Base-by-base conservation (phyloP, 345 rosid species). In the Stellera chamaejasme region DNA sequence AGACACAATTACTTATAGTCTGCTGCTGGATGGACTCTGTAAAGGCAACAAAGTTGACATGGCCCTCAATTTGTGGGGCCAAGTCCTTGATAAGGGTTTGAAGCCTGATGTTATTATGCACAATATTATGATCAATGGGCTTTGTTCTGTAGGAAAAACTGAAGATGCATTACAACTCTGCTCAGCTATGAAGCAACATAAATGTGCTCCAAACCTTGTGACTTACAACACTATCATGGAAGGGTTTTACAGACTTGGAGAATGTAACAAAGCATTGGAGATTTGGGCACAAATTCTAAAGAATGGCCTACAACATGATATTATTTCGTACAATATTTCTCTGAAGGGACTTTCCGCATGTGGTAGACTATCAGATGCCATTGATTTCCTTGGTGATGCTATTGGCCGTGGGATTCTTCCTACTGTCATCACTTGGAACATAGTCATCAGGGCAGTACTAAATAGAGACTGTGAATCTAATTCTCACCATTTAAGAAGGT, bases 151-250 rank as follows among this genome's bases (percentile, higher is more conserved):
- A 15, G 86, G 91, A 16, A 83, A 80, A 70, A 73, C 80, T 55
- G 77, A 72, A 59, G 86, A 79, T 69, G 96, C 99, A 23, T 53
- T 81, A 59, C 76, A 66, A 52, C 64, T 84, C 48, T 73, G 74
- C 71, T 77, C 77, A 62, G 64, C 68, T 59, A 89, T 89, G 92
- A 75, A 66, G 69, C 71, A 57, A 43, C 26, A 65, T 53, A 75
- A 69, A 54, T 76, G 79, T 57, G 49, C 64, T 72, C 91, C 97
- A 16, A 89, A 87, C 79, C 89, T 87, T 44, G 94, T 89, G 53
- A 86, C 96, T 9, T 63, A 73, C 65, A 89, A 93, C 71, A 89
- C 90, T 27, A 68, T 93, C 56, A 84, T 93, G 89, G 81, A 89
- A 56, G 97, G 99, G 65, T 73, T 82, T 66, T 89, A 74, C 63